Percentiles rank a stretch among this genome's conserved stretches.
Evolutionary conservation across 805 yeast genomes (phyloP).

Genomic region (Maudiozyma turicensis): DNA sequence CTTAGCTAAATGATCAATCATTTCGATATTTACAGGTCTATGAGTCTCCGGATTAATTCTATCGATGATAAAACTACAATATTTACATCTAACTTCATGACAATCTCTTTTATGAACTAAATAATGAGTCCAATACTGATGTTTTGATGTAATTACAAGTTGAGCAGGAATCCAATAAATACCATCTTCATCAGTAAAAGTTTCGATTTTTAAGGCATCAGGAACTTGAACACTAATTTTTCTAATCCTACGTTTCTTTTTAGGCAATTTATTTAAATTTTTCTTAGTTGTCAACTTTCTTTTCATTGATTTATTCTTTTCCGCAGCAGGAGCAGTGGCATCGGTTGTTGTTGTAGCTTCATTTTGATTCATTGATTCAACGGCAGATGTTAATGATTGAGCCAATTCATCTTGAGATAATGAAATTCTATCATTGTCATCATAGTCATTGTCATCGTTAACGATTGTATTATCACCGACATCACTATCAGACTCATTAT

Average conservation of each 20-base stretch:
- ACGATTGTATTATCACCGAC: no score
- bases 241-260: not conserved
- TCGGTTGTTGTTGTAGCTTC: no score
- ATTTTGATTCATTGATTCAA: no score
- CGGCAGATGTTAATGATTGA: no score
- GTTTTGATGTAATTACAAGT: conserved; percentile 1
- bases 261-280: not conserved
- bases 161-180: conserved; percentile 11
- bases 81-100: conserved; percentile 10
- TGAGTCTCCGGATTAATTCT: not conserved
- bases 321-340: no score
- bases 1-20: not conserved
- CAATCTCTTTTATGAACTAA: conserved; percentile 1
- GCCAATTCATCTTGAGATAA: no score
- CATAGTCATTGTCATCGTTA: no score
- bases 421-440: no score
- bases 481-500: no score
- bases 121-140: conserved; percentile 10
- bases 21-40: not conserved
- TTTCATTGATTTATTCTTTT: no score
- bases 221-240: not conserved
- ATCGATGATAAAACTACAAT: conserved; percentile 7
- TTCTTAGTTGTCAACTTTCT: not conserved
- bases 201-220: not conserved
- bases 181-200: not conserved